Evolutionary conservation across 1,139 yeast genomes (phyloP).

Genomic region (Sugiyamaella sp.): DNA sequence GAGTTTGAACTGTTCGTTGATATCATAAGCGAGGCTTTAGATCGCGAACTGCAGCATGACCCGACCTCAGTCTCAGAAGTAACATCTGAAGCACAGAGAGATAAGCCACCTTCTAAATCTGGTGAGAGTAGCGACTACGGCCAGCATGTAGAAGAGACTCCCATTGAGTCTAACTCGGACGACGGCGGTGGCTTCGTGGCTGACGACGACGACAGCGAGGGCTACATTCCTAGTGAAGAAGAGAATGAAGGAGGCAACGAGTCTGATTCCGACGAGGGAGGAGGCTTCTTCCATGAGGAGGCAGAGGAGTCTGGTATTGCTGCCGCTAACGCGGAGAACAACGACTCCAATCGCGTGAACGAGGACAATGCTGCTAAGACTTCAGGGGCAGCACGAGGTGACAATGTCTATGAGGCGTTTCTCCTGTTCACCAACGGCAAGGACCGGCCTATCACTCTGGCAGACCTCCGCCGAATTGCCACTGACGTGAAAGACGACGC

Average conservation of each 20-base stretch:
- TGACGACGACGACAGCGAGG: slow-evolving; percentile 21
- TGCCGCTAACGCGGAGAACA: too few species aligned
- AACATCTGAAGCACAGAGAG: background rate
- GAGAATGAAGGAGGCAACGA: background rate
- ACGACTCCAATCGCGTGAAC: background rate
- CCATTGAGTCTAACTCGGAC: slow-evolving; percentile 4
- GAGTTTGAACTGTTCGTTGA: slow-evolving; percentile 32
- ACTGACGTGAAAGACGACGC: slow-evolving; percentile 38
- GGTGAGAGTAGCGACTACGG: background rate
- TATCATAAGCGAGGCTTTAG: slow-evolving; percentile 7
- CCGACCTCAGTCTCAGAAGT: background rate
- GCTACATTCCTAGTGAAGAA: slow-evolving; percentile 10
- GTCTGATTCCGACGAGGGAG: slow-evolving; percentile 18
- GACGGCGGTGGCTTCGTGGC: slow-evolving; percentile 4
- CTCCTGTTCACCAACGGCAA: slow-evolving; percentile 33
- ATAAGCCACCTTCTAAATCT: background rate
- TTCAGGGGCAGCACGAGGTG: background rate
- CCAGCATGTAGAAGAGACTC: too few species aligned
- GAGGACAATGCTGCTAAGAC: background rate
- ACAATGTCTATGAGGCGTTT: slow-evolving; percentile 30
- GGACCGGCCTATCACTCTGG: slow-evolving; percentile 31
- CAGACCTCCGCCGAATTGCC: slow-evolving; percentile 36
- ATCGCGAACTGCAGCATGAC: background rate
- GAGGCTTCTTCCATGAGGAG: slow-evolving; percentile 19
- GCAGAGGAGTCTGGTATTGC: slow-evolving; percentile 22